Evolutionary conservation across 345 rosid species (phyloP).

Genomic region (Ceriops zippeliana): DNA sequence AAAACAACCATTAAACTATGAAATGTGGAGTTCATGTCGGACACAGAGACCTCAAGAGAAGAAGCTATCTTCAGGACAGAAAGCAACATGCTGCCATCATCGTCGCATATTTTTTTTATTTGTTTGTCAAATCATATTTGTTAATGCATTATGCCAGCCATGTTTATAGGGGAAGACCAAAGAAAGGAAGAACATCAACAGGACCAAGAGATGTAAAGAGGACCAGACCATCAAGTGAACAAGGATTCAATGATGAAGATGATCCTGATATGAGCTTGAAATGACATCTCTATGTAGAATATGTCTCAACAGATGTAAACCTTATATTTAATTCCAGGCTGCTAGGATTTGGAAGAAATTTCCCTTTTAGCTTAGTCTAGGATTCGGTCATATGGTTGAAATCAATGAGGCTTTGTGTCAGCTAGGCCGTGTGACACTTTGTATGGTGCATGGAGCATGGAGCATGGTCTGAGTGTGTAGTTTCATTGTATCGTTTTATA

Average conservation of each 20-base stretch:
- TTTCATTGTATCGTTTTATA: too few relatives aligned
- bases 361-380: too few relatives aligned
- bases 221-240: constrained; percentile 30
- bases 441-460: too few relatives aligned
- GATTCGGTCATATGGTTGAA: too few relatives aligned
- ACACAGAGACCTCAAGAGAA: too few relatives aligned
- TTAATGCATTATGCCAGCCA: background rate
- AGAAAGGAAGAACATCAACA: constrained; percentile 33
- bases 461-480: too few relatives aligned
- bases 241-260: constrained; percentile 41
- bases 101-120: background rate
- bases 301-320: background rate
- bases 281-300: constrained; percentile 1
- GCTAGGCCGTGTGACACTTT: too few relatives aligned
- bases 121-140: background rate
- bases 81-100: background rate
- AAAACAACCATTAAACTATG: too few relatives aligned
- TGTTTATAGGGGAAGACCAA: constrained; percentile 40
- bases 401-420: too few relatives aligned
- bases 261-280: constrained; percentile 35
- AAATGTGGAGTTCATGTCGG: too few relatives aligned
- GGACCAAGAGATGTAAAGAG: constrained; percentile 33
- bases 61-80: too few relatives aligned
- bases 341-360: background rate
- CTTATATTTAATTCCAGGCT: background rate